phyloP scores from a whole-genome alignment of 179 eudicot genomes.

The Pouteria campechiana region DNA sequence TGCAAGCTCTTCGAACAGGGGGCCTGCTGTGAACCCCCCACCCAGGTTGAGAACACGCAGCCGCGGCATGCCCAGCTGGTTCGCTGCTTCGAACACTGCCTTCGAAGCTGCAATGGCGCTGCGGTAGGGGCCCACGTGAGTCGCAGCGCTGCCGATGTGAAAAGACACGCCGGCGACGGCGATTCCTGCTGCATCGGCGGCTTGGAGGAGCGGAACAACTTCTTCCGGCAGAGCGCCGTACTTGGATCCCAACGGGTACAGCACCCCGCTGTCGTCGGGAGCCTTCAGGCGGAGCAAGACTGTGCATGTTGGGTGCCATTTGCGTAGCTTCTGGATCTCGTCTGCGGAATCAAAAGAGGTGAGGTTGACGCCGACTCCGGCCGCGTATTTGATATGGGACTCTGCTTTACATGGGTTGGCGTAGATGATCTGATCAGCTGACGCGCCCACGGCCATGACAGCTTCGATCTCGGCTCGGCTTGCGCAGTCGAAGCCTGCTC shows the following conservation, averaged over 20 bases:
- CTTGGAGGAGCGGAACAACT: conserved; percentile 10
- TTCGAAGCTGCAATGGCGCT: conserved; percentile 7
- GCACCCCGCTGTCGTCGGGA: conserved; percentile 9
- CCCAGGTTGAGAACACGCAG: conserved; percentile 21
- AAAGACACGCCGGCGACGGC: conserved; percentile 12
- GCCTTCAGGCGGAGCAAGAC: conserved; percentile 11
- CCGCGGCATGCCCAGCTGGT: conserved; percentile 9
- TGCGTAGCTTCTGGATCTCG: conserved; percentile 10
- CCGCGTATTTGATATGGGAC: conserved; percentile 12
- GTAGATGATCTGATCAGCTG: conserved; percentile 12
- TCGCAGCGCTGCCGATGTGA: conserved; percentile 14
- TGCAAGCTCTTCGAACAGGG: conserved; percentile 6
- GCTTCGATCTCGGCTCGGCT: conserved; percentile 12
- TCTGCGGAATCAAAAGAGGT: conserved; percentile 11
- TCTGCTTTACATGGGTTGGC: conserved; percentile 19
- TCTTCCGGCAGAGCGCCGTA: conserved; percentile 16
- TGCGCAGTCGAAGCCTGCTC: conserved; percentile 12
- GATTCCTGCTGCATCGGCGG: conserved; percentile 10
- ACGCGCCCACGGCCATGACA: conserved; percentile 11
- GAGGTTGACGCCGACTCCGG: conserved; percentile 11
- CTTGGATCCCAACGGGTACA: conserved; percentile 8
- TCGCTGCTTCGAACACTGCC: conserved; percentile 12
- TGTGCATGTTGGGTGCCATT: conserved; percentile 14
- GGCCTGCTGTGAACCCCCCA: conserved; percentile 18
- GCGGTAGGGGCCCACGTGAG: conserved; percentile 2